Base-by-base conservation (phyloP, 2,329 filamentous ascomycete genomes). In the Colletotrichum euphorbiae region DNA sequence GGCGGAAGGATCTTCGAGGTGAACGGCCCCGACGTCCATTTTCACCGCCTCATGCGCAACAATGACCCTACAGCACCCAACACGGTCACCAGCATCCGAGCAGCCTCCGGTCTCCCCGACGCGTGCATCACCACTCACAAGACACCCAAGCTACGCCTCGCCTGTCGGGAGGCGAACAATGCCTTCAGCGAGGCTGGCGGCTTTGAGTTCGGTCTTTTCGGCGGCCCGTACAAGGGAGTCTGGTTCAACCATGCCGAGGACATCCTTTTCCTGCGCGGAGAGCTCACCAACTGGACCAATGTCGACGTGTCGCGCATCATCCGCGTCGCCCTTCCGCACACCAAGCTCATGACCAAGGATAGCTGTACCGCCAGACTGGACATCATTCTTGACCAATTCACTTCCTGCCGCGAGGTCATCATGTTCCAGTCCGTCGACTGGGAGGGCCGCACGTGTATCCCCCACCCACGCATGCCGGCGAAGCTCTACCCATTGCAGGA, bases 181-280 rank as follows among this genome's bases (percentile, higher is more conserved):
- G 69, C 69, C 38, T 59, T 66, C 19, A 45, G 42, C 28, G 58
- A 67, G 43, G 50, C 54, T 1, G 69, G 69, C 9, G 46, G 45
- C n/a, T 71, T 71, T 3, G 69, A 71, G 45, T 71, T 71, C 40
- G 69, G 69, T 12, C 54, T 71, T 38, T 71, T 63, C 38, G 55
- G 62, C 8, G 57, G 67, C 9, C 6, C 55, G 13, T 69, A 69
- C 48, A 66, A 62, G 38, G 69, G 69, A 6, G 40, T 67, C 48
- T 71, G 69, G 69, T 67, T 69, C 54, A 71, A 71, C 50, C 56
- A 71, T 36, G n/a, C 69, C 17, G 28, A 61, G 21, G 67, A 71
- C 24, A 69, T 71, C 6, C 54, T 71, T 19, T 62, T 45, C 21
- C 43, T 71, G 17, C 52, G 57, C 19, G 48, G 48, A 2, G 62